Evolutionary conservation across 805 yeast species (phyloP).

Genomic region (Scheffersomyces spartinae): DNA sequence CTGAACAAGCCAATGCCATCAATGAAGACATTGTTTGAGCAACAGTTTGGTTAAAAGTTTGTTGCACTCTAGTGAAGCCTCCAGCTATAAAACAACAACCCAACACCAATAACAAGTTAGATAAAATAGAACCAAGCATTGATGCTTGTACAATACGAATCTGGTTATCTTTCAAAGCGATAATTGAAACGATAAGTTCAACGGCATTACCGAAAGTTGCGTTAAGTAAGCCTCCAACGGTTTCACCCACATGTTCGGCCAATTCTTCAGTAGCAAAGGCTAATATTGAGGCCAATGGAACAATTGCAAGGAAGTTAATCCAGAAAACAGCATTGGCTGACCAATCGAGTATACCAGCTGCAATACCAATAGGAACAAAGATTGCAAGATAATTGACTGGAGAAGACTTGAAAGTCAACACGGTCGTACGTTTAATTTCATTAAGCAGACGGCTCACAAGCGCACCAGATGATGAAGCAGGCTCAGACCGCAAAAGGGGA

Average conservation of each 20-base stretch:
- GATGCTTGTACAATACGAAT: slow-evolving; percentile 93
- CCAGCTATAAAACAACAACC: slow-evolving; percentile 96
- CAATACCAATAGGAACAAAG: slow-evolving; percentile 81
- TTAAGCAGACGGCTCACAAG: no score
- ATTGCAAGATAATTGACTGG: slow-evolving; percentile 67
- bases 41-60: slow-evolving; percentile 86
- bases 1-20: slow-evolving; percentile 82
- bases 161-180: slow-evolving; percentile 79
- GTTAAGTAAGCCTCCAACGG: slow-evolving; percentile 86
- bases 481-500: no score
- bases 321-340: slow-evolving; percentile 46
- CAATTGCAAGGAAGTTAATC: slow-evolving; percentile 78
- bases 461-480: no score
- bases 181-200: slow-evolving; percentile 86
- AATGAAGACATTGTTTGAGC: slow-evolving; percentile 97
- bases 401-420: slow-evolving; percentile 37
- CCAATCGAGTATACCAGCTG: slow-evolving; percentile 53
- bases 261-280: slow-evolving; percentile 92
- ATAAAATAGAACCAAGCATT: slow-evolving; percentile 88
- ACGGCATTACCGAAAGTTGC: slow-evolving; percentile 98
- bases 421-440: no score
- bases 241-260: slow-evolving; percentile 79
- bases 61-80: slow-evolving; percentile 78
- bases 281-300: slow-evolving; percentile 83
- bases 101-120: slow-evolving; percentile 77